A percentile compares a stretch with the other conserved stretches of the same genome.
These are phyloP conservation scores for Dendrocalamus latiflorus DNA, from an alignment of 202 grass and related monocot genomes.

Conservation along the genomic window DNA sequence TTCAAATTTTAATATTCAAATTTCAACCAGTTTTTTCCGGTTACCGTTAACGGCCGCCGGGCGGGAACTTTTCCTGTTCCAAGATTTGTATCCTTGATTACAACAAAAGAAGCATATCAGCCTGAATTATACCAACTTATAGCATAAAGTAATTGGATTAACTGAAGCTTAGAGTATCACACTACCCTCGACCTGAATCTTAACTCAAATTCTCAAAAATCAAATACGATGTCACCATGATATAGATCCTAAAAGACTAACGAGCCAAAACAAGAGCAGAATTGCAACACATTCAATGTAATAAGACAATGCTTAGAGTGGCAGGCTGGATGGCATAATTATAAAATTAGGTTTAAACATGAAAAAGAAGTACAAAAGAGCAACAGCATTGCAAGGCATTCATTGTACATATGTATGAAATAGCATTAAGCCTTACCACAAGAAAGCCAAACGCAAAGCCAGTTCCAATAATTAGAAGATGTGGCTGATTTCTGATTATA, in stretches of 20 bases:
- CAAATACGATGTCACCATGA: background rate
- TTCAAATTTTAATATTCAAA: no score
- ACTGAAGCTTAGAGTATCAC: background rate
- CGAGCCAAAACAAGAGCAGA: background rate
- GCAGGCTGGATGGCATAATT: background rate
- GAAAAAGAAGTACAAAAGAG: background rate
- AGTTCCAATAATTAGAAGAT: slow-evolving; percentile 91
- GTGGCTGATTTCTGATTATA: slow-evolving; percentile 85
- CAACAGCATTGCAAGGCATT: background rate
- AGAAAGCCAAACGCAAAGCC: slow-evolving; percentile 99
- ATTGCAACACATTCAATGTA: background rate
- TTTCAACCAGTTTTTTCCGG: no score
- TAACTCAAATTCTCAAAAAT: background rate
- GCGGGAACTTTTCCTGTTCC: no score
- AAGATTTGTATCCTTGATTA: no score
- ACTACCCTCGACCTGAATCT: background rate
- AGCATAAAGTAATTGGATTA: background rate
- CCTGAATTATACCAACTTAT: background rate
- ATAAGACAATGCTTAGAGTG: background rate
- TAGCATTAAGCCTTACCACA: slow-evolving; percentile 56
- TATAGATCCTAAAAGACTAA: background rate
- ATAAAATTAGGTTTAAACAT: background rate
- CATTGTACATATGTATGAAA: background rate
- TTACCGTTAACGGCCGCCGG: no score
- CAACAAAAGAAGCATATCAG: background rate